These are phyloP conservation scores for Zoysia japonica DNA, from an alignment of 176 grass and related monocot genomes.

Conservation along the genomic window DNA sequence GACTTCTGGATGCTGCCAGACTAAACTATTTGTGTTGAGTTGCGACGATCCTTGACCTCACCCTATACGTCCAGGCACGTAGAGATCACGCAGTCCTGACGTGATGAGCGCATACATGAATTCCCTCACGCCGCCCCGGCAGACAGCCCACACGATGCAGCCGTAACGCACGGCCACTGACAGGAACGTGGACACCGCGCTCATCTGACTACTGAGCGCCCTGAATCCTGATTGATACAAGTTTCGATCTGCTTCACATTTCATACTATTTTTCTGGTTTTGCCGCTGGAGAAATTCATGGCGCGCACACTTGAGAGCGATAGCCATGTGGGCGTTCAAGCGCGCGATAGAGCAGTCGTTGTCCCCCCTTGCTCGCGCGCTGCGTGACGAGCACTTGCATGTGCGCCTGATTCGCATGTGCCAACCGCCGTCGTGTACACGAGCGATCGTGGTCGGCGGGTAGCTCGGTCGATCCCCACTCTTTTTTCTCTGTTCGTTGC, in stretches of 20 bases:
- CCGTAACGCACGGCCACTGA: too few relatives aligned
- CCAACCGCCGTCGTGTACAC: conserved; percentile 49
- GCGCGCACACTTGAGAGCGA: too few relatives aligned
- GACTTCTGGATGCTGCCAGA: not conserved
- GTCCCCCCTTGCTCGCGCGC: not conserved
- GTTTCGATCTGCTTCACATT: not conserved
- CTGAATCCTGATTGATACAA: not conserved
- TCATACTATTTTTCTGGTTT: not conserved
- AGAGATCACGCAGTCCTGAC: too few relatives aligned
- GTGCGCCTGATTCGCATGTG: conserved; percentile 68
- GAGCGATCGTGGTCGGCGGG: conserved; percentile 33
- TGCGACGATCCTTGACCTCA: too few relatives aligned
- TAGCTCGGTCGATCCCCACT: not conserved
- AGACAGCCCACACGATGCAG: too few relatives aligned
- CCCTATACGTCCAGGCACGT: too few relatives aligned
- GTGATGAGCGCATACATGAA: too few relatives aligned
- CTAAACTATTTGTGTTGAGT: too few relatives aligned
- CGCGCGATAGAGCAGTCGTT: conserved; percentile 36
- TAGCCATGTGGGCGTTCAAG: conserved; percentile 20
- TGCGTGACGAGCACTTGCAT: conserved; percentile 53
- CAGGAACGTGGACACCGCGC: too few relatives aligned
- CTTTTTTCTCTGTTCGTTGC: not conserved
- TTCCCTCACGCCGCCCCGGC: too few relatives aligned
- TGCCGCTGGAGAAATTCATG: not conserved
- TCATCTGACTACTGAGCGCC: too few relatives aligned